A percentile compares a stretch with the other conserved stretches of the same genome.
Evolutionary conservation across 306 rosid species (phyloP).

Genomic region (Cucurbita ficifolia): DNA sequence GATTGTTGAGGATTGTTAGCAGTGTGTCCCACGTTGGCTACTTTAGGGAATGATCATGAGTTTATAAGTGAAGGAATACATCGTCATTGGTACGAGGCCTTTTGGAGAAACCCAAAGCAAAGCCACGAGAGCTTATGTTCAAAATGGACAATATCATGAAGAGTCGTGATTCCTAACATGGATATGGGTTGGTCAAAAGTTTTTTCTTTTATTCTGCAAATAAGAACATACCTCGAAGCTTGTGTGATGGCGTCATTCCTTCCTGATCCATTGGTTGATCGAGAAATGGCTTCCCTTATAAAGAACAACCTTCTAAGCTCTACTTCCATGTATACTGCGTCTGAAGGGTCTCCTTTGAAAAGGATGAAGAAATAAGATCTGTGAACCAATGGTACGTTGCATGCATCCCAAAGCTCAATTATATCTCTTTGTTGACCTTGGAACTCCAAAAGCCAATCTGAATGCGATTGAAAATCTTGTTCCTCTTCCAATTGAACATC

Average conservation of each 20-base stretch:
- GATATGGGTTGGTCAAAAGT: background rate
- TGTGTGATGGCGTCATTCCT: slow-evolving; percentile 25
- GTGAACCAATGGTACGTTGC: slow-evolving; percentile 63
- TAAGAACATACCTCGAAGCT: slow-evolving; percentile 45
- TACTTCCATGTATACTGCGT: slow-evolving; percentile 56
- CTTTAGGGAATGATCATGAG: too few relatives aligned
- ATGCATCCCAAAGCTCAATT: slow-evolving; percentile 64
- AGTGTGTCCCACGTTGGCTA: too few relatives aligned
- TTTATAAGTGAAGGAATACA: too few relatives aligned
- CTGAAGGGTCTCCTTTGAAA: slow-evolving; percentile 63
- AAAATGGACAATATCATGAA: too few relatives aligned
- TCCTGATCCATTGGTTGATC: slow-evolving; percentile 14
- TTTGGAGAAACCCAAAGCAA: too few relatives aligned
- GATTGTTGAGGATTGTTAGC: background rate
- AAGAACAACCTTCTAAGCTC: slow-evolving; percentile 68
- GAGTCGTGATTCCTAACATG: background rate
- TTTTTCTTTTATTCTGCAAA: background rate
- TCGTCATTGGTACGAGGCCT: too few relatives aligned
- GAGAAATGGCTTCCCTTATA: slow-evolving; percentile 37
- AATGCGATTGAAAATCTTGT: slow-evolving; percentile 1
- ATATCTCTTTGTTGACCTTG: slow-evolving; percentile 48
- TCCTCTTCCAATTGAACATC: slow-evolving; percentile 8
- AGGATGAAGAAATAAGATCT: slow-evolving; percentile 74
- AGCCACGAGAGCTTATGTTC: too few relatives aligned
- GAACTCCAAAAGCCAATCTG: slow-evolving; percentile 18